These are phyloP conservation scores for Nyctanthes arbortristis DNA, from an alignment of 257 asterid genomes.

Conservation along the genomic window DNA sequence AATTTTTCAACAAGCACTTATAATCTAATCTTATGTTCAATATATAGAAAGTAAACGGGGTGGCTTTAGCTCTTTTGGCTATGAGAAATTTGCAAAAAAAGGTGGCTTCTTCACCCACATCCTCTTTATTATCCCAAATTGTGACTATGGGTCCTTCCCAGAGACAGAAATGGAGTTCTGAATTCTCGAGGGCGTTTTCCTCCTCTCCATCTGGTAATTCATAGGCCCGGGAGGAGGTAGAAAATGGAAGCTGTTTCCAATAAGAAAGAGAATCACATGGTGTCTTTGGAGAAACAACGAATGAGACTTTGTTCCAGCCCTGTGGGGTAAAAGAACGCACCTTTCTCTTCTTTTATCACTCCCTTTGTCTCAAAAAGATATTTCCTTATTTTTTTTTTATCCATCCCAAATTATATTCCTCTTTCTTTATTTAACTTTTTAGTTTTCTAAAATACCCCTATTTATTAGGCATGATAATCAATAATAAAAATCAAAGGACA, in stretches of 20 bases:
- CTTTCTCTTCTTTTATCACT: neutral
- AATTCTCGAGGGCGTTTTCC: conserved; percentile 24
- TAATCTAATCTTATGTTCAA: no score
- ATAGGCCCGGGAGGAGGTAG: conserved; percentile 11
- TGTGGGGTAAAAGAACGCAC: conserved; percentile 24
- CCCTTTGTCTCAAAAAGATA: neutral
- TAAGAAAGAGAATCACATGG: conserved; percentile 20
- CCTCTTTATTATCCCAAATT: conserved; percentile 4
- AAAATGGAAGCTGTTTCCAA: conserved; percentile 23
- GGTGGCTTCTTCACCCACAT: conserved; percentile 6
- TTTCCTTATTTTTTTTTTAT: no score
- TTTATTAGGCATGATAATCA: no score
- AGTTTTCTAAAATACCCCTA: no score
- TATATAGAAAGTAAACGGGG: no score
- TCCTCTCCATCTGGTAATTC: conserved; percentile 16
- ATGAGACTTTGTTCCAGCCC: conserved; percentile 21
- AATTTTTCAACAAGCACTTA: neutral
- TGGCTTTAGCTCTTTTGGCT: conserved; percentile 37
- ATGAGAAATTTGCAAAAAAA: conserved; percentile 29
- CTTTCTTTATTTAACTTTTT: no score
- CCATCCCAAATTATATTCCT: no score
- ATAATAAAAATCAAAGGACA: no score
- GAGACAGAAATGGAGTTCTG: conserved; percentile 26
- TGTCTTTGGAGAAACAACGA: conserved; percentile 23
- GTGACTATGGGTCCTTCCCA: conserved; percentile 7